phyloP scores from a whole-genome alignment of 1,284 basidiomycete genomes.

The Paramarasmius palmivorus region DNA sequence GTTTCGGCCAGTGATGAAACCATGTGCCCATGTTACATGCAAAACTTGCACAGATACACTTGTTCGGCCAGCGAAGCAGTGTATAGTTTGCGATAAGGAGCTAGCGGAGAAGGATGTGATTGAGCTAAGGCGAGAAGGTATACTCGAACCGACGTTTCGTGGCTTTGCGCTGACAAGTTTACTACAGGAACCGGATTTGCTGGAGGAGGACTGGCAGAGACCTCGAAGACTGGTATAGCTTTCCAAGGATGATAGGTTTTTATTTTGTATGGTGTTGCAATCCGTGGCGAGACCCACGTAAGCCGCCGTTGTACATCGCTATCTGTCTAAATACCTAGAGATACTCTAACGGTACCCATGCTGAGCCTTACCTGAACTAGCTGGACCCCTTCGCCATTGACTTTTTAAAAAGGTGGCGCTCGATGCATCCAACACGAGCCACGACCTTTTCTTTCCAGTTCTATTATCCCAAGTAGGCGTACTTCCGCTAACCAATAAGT shows the following conservation, averaged over 20 bases:
- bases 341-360: too few species aligned
- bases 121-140: conserved; percentile 80
- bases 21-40: conserved; percentile 86
- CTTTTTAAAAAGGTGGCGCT: too few species aligned
- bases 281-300: too few species aligned
- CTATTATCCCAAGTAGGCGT: too few species aligned
- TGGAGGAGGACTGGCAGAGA: conserved; percentile 88
- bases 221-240: conserved; percentile 68
- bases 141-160: conserved; percentile 23
- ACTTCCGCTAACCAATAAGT: too few species aligned
- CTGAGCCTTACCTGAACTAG: too few species aligned
- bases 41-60: conserved; percentile 85
- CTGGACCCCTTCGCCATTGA: too few species aligned
- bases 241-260: conserved; percentile 79
- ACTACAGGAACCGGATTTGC: conserved; percentile 82
- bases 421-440: too few species aligned
- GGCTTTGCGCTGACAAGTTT: background rate
- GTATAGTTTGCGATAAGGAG: conserved; percentile 77
- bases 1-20: conserved; percentile 58
- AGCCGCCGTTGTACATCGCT: too few species aligned
- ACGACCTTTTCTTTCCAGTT: too few species aligned
- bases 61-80: conserved; percentile 72
- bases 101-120: conserved; percentile 71
- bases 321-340: too few species aligned
- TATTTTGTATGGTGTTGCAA: too few species aligned